Base-by-base conservation (phyloP, 169 alveolate species). In the Perkinsus olseni region DNA sequence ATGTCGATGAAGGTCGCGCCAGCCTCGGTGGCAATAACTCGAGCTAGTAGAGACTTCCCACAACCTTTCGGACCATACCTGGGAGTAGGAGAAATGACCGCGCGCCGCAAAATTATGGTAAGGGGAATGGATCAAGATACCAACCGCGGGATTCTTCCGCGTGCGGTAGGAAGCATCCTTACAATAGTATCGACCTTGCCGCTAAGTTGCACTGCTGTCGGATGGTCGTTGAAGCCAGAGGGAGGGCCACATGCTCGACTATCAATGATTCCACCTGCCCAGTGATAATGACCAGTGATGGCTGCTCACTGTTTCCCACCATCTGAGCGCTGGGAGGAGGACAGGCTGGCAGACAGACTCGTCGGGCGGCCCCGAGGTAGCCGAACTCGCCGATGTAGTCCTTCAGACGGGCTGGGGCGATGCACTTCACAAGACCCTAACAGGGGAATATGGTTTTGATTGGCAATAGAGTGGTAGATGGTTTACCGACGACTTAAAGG, bases 1-100 rank as follows among this genome's bases (percentile, higher is more conserved):
- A 98, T 92, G 94, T 97, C 99, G 74, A 97, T 93, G 93, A 97
- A 94, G 45, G 97, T 93, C 11, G 99, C 98, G 92, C 97, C 97
- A 3, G 97, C 94, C 93, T 97, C 97, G 37, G 93, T 92, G 8
- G 98, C 98, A 4, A 96, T 92, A 20, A 98, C 97, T 91, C 97
- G 95, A 0, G 96, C 97, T 20, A 97, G 96, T 50, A 97, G 93
- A 0, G 99, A 96, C 93, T 97, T 97, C 34, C 98, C 98, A 0
- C 97, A 92, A 0, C 98, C 99, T 24, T 97, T 95, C 34, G 97
- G 98, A 0, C 98, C 98, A 74, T 94, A 95, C 48, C 95, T 95
- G 45, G 95, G 92, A 13, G 96, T 4, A 3, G 92, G 40, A 8
- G 21, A 38, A 36, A 40, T 21, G 0, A 38, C 28, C 95, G 82